Conservation (phyloP, 1,139 yeast species). For the Hanseniaspora gamundiae region DNA sequence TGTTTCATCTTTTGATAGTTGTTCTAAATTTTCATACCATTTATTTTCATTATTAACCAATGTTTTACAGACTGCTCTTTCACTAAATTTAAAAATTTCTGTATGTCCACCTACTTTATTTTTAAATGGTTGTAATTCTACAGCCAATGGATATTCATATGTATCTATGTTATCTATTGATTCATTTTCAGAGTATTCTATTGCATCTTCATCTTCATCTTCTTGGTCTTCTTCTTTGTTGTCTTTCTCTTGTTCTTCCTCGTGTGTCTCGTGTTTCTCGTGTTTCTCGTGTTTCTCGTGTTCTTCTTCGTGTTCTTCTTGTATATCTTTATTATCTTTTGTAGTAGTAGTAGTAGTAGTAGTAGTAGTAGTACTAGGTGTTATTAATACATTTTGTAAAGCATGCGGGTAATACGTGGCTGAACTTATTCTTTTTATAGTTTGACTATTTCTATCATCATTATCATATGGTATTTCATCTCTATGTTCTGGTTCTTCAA, state of each 20-base stretch:
- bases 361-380: neutral
- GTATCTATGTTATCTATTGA: no score
- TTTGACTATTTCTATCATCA: neutral
- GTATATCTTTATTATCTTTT: conserved; percentile 9
- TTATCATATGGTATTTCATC: neutral
- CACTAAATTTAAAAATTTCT: conserved; percentile 84
- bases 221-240: conserved; percentile 12
- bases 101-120: conserved; percentile 98
- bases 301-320: no score
- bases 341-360: neutral
- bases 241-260: no score
- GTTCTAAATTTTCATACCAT: conserved; percentile 84
- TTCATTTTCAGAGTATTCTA: no score
- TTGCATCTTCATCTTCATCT: no score
- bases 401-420: neutral
- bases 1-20: conserved; percentile 31
- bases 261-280: no score
- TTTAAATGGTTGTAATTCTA: conserved; percentile 75
- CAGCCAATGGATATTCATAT: conserved; percentile 51
- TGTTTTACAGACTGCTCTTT: conserved; percentile 91
- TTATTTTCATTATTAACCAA: conserved; percentile 77
- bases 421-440: neutral
- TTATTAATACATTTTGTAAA: neutral
- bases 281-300: no score
- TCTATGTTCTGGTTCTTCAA: neutral